Percentiles rank a stretch among this genome's conserved stretches.
Conservation (phyloP, 192 early-diverging fungal genomes). For the Entomortierella chlamydospora region DNA sequence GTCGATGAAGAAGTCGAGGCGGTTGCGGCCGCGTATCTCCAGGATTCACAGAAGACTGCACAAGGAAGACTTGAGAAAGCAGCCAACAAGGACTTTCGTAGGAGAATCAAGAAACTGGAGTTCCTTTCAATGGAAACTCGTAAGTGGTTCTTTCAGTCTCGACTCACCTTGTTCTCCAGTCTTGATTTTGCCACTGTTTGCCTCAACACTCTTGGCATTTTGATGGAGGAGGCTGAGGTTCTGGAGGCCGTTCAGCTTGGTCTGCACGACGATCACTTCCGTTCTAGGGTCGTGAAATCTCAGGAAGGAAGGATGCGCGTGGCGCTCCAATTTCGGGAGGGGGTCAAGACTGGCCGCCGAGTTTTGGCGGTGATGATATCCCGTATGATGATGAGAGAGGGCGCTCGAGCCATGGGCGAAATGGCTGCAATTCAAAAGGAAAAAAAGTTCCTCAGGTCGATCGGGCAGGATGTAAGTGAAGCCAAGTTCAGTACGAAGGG, state of each 20-base stretch:
- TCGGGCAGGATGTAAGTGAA: slow-evolving; percentile 55
- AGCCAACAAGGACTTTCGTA: slow-evolving; percentile 76
- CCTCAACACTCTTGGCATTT: slow-evolving; percentile 69
- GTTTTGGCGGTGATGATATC: slow-evolving; percentile 79
- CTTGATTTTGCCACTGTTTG: slow-evolving; percentile 66
- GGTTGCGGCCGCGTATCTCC: slow-evolving; percentile 29
- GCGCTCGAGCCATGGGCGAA: slow-evolving; percentile 74
- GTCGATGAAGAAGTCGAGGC: slow-evolving; percentile 55
- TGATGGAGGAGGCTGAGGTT: slow-evolving; percentile 82
- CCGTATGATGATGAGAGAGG: slow-evolving; percentile 80
- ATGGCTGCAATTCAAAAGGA: slow-evolving; percentile 65
- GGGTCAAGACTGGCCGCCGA: slow-evolving; percentile 73
- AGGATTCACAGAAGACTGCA: slow-evolving; percentile 64
- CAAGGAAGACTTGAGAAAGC: slow-evolving; percentile 67
- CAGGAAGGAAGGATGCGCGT: slow-evolving; percentile 70
- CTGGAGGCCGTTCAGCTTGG: slow-evolving; percentile 71
- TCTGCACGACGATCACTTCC: slow-evolving; percentile 53
- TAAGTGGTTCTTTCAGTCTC: slow-evolving; percentile 68
- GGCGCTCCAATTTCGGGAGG: slow-evolving; percentile 76
- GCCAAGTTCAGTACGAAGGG: slow-evolving; percentile 38
- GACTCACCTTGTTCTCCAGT: slow-evolving; percentile 66
- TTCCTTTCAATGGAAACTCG: slow-evolving; percentile 65
- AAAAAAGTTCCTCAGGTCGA: slow-evolving; percentile 64
- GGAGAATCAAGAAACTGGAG: slow-evolving; percentile 72
- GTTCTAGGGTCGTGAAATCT: slow-evolving; percentile 68